Conservation (phyloP, 768 basidiomycete genomes). For the Tylopilus intermedius region DNA sequence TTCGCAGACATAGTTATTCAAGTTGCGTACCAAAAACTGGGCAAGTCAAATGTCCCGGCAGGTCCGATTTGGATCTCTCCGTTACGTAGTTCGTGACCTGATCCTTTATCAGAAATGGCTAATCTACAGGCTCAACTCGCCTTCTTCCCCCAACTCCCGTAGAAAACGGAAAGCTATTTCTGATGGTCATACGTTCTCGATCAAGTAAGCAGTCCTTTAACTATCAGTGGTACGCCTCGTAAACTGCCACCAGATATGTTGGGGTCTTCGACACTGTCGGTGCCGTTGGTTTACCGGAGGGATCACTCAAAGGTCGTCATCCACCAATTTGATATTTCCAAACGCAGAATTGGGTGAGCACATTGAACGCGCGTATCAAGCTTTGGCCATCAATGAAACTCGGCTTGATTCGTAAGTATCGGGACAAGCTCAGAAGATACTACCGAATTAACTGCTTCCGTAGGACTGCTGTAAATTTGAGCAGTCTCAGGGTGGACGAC, state of each 20-base stretch:
- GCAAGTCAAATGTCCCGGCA: constrained; percentile 43
- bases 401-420: constrained; percentile 57
- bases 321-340: constrained; percentile 48
- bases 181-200: constrained; percentile 45
- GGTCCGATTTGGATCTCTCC: constrained; percentile 30
- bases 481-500: constrained; percentile 47
- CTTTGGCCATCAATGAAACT: constrained; percentile 63
- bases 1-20: constrained; percentile 64
- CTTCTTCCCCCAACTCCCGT: constrained; percentile 40
- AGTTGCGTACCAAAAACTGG: constrained; percentile 56
- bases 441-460: neutral
- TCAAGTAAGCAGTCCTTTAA: constrained; percentile 46
- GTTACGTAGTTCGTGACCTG: neutral
- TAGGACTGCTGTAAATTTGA: constrained; percentile 62
- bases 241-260: constrained; percentile 42
- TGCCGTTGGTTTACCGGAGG: constrained; percentile 64
- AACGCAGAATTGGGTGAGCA: constrained; percentile 58
- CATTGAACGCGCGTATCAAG: constrained; percentile 62
- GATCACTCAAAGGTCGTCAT: constrained; percentile 41
- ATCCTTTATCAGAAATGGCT: constrained; percentile 28
- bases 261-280: constrained; percentile 82
- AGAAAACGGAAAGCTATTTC: constrained; percentile 50
- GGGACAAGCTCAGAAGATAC: neutral
- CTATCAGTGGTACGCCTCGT: constrained; percentile 1
- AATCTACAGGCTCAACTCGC: constrained; percentile 41